A percentile compares a stretch with the other conserved stretches of the same genome.
Conservation (phyloP, 768 basidiomycete genomes). For the Lepiota venenata region DNA sequence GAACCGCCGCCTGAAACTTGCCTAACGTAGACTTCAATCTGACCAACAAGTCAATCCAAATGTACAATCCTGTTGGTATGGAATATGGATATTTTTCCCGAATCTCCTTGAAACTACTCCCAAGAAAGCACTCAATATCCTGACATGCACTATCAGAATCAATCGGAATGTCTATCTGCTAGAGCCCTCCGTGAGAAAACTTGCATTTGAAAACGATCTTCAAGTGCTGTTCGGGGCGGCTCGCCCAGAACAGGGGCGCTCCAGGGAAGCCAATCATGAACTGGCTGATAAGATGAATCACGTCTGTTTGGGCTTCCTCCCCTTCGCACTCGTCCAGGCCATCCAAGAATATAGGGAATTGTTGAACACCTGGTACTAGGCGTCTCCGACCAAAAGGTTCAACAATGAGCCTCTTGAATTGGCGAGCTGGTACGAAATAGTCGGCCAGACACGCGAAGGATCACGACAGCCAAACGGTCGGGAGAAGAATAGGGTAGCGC, state of each 20-base stretch:
- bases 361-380: too few species aligned
- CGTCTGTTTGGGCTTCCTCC: too few species aligned
- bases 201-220: background rate
- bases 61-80: too few species aligned
- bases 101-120: background rate
- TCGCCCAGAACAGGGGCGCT: background rate
- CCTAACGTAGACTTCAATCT: too few species aligned
- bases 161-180: background rate
- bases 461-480: background rate
- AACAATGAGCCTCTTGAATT: too few species aligned
- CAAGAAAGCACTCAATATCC: background rate
- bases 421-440: slow-evolving; percentile 10
- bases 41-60: too few species aligned
- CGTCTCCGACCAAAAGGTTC: too few species aligned
- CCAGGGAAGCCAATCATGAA: background rate
- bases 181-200: background rate
- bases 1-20: too few species aligned
- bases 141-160: background rate
- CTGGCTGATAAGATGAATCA: too few species aligned
- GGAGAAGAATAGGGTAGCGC: slow-evolving; percentile 7
- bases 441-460: background rate
- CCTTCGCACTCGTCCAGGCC: too few species aligned
- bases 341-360: too few species aligned
- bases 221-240: background rate
- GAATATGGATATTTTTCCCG: background rate